Percentiles rank a stretch among this genome's conserved stretches.
Evolutionary conservation across 2,329 filamentous ascomycete species (phyloP).

Genomic region (Hirsutella thompsonii): DNA sequence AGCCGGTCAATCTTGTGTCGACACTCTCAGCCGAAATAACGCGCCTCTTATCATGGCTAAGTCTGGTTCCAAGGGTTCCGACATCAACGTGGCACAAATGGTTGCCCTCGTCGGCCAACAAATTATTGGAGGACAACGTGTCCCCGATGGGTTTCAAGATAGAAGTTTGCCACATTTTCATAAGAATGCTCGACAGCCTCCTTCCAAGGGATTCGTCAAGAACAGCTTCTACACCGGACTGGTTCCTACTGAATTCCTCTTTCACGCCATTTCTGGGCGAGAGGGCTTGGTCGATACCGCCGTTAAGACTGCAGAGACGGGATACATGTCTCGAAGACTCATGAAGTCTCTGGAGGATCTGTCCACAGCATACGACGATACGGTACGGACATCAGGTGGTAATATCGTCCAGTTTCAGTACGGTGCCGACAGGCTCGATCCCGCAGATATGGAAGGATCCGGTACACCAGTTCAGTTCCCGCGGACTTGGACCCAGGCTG

Average conservation of each 20-base stretch:
- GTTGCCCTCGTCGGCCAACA: slow-evolving; percentile 94
- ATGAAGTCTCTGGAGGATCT: slow-evolving; percentile 98
- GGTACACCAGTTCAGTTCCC: slow-evolving; percentile 87
- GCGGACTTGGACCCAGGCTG: slow-evolving; percentile 73
- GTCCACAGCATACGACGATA: slow-evolving; percentile 86
- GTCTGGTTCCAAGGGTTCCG: slow-evolving; percentile 91
- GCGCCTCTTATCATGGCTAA: slow-evolving; percentile 93
- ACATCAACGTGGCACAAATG: slow-evolving; percentile 99
- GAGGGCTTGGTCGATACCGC: slow-evolving; percentile 98
- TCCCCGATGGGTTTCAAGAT: slow-evolving; percentile 92
- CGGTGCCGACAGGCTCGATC: slow-evolving; percentile 89
- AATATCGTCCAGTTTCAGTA: slow-evolving; percentile 95
- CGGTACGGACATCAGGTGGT: slow-evolving; percentile 79
- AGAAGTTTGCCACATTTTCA: slow-evolving; percentile 89
- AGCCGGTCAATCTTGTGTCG: slow-evolving; percentile 83
- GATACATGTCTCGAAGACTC: slow-evolving; percentile 94
- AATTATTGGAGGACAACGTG: slow-evolving; percentile 88
- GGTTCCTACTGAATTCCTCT: slow-evolving; percentile 83
- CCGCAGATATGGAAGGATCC: slow-evolving; percentile 93
- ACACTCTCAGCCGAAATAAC: slow-evolving; percentile 81
- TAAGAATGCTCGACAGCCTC: slow-evolving; percentile 83
- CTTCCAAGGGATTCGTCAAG: slow-evolving; percentile 89
- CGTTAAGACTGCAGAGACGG: slow-evolving; percentile 96
- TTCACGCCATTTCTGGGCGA: slow-evolving; percentile 96
- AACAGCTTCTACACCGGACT: slow-evolving; percentile 97